phyloP scores from a whole-genome alignment of 2,329 filamentous ascomycete genomes.

The Lasiodiplodia sp. region DNA sequence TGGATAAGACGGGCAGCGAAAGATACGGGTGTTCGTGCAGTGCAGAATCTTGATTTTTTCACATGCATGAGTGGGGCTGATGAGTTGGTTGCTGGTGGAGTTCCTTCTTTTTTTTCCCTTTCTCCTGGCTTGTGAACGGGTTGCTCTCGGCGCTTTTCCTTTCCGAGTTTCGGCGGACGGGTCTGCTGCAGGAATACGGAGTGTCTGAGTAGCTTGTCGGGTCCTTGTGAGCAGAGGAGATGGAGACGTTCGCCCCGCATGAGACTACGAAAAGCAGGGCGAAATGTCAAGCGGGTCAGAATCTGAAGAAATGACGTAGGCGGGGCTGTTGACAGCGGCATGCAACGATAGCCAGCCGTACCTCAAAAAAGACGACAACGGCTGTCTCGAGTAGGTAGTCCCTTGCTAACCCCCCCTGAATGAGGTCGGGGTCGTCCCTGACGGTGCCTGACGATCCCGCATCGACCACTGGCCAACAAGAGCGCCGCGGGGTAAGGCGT shows the following conservation, averaged over 20 bases:
- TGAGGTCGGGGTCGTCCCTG: not conserved
- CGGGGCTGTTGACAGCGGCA: no score
- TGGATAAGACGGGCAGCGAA: not conserved
- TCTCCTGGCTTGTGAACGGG: not conserved
- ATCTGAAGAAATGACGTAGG: no score
- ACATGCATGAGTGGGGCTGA: not conserved
- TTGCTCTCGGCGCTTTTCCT: no score
- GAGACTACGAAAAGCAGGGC: no score
- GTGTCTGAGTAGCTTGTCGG: not conserved
- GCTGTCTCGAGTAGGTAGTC: not conserved
- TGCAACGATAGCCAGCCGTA: no score
- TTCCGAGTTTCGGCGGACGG: not conserved
- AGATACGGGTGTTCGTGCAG: not conserved
- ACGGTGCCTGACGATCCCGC: slow-evolving; percentile 15
- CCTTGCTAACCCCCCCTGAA: not conserved
- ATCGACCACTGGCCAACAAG: not conserved
- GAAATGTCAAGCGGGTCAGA: no score
- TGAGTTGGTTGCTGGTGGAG: not conserved
- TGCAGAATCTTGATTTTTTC: not conserved
- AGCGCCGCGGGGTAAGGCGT: not conserved
- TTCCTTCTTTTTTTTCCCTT: not conserved
- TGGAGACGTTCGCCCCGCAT: no score
- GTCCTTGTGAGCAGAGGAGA: no score
- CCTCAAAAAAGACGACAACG: not conserved
- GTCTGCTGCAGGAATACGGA: not conserved